Conservation (phyloP, 352 stramenopile genomes). For the Discostella stelligera region DNA sequence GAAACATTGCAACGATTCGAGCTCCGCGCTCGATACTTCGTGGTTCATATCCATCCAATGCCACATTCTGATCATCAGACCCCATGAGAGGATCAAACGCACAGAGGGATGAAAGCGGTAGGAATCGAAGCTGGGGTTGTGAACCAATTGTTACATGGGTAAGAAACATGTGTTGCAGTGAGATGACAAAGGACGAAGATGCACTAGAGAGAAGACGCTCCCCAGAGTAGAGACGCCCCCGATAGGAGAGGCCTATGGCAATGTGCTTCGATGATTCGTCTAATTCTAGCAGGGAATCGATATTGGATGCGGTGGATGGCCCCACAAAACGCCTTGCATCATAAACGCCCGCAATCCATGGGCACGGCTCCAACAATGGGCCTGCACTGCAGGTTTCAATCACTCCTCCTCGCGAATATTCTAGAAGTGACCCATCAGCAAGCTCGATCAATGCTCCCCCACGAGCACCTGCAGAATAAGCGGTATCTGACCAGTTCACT, state of each 20-base stretch:
- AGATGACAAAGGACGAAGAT: slow-evolving; percentile 73
- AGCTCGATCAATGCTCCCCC: slow-evolving; percentile 67
- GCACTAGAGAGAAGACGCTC: slow-evolving; percentile 75
- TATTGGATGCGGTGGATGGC: slow-evolving; percentile 16
- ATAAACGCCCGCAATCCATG: slow-evolving; percentile 72
- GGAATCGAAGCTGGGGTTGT: slow-evolving; percentile 67
- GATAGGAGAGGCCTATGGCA: slow-evolving; percentile 69
- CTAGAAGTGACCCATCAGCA: slow-evolving; percentile 61
- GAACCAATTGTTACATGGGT: slow-evolving; percentile 67
- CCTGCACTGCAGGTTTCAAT: slow-evolving; percentile 53
- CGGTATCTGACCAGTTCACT: slow-evolving; percentile 66
- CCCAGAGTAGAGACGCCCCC: slow-evolving; percentile 70
- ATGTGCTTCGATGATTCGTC: slow-evolving; percentile 42
- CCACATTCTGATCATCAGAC: slow-evolving; percentile 60
- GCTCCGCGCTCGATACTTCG: slow-evolving; percentile 71
- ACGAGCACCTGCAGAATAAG: slow-evolving; percentile 26
- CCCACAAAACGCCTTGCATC: slow-evolving; percentile 36
- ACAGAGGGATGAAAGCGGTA: slow-evolving; percentile 56
- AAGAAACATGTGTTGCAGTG: slow-evolving; percentile 68
- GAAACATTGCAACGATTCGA: slow-evolving; percentile 69
- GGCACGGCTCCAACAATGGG: slow-evolving; percentile 71
- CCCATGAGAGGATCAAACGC: slow-evolving; percentile 77
- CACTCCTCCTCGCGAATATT: slow-evolving; percentile 55
- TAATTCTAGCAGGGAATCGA: slow-evolving; percentile 11
- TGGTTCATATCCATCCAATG: slow-evolving; percentile 77